Evolutionary conservation across 805 yeast genomes (phyloP), one percentile per base, ranked within the genome.

Genomic region (Sungouiozyma intestinalis): DNA sequence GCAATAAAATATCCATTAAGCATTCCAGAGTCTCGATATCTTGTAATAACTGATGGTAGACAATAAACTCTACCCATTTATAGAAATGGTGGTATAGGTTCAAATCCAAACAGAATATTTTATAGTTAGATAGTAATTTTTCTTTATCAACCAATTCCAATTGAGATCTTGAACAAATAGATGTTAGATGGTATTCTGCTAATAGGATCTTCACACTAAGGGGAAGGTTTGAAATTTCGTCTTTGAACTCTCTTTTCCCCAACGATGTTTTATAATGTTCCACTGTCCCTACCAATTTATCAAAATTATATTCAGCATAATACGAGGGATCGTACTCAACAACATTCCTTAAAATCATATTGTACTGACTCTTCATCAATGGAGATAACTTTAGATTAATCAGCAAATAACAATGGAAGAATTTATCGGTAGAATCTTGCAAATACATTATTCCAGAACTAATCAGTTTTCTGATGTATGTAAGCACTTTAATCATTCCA

Each of bases 391-490:
- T 84, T 33, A 84, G 58, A 43, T 79, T 77, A 46, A 73, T 71
- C 42, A 83, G 62, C 7, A 83, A 67, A 9, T 66, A 50, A 17
- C 81, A 65, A 55, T 74, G 95, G 35, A 70, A 70, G 45, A 53
- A 62, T 53, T 68, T 69, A 40, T 79, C 80, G 20, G 63, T 58
- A 6, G 68, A 68, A 16, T 76, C 73, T 6, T 74, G 69, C 3
- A 77, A 60, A 59, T 83, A 85, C 37, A 88, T 74, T 1, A 86
- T 68, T 3, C 97, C 98, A 1, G 92, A 79, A 8, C 96, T 85
- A 36, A 90, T 87, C 32, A 88, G 65, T 50, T 79, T 76, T 52
- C 97, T 67, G 44, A 88, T 68, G 53, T 90, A 90, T 1, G 82
- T 72, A 1, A 69, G 58, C 1, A 62, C 60, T 43, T 71, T 74